Conservation (phyloP, 176 grass and related monocot species). For the Alloteropsis semialata region DNA sequence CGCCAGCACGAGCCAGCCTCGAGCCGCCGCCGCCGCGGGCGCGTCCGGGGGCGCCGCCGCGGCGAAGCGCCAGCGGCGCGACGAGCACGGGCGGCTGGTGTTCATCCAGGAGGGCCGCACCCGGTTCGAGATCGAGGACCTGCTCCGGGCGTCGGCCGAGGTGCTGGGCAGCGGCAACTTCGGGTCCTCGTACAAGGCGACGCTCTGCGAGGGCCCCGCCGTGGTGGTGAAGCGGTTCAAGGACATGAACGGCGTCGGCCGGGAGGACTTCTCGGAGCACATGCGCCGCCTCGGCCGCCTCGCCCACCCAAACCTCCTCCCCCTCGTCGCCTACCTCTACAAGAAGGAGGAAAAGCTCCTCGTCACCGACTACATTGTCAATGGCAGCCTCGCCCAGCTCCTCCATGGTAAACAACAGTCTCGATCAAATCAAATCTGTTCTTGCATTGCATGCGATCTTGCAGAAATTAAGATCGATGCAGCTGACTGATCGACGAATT, state of each 20-base stretch:
- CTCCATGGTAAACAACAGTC: slow-evolving; percentile 55
- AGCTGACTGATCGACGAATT: background rate
- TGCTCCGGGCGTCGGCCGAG: slow-evolving; percentile 85
- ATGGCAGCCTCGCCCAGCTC: slow-evolving; percentile 73
- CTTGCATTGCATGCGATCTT: background rate
- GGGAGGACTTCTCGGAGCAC: slow-evolving; percentile 90
- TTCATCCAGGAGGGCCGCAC: slow-evolving; percentile 61
- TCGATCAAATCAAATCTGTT: background rate
- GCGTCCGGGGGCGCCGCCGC: background rate
- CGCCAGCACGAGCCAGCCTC: background rate
- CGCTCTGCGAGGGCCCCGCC: slow-evolving; percentile 40
- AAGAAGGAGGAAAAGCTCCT: slow-evolving; percentile 97
- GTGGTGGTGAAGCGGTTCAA: slow-evolving; percentile 97
- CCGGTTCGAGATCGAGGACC: slow-evolving; percentile 85
- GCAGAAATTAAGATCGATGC: background rate
- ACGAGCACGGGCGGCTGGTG: slow-evolving; percentile 70
- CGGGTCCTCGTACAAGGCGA: slow-evolving; percentile 91
- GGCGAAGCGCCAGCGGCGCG: slow-evolving; percentile 23
- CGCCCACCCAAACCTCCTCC: slow-evolving; percentile 82
- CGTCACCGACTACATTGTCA: slow-evolving; percentile 60
- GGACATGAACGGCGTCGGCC: slow-evolving; percentile 89
- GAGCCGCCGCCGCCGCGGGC: background rate
- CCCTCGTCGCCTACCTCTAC: slow-evolving; percentile 83
- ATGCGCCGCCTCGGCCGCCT: slow-evolving; percentile 92
- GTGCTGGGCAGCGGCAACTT: slow-evolving; percentile 82